phyloP scores from a whole-genome alignment of 441 rosid species.

The Jatropha multifida region DNA sequence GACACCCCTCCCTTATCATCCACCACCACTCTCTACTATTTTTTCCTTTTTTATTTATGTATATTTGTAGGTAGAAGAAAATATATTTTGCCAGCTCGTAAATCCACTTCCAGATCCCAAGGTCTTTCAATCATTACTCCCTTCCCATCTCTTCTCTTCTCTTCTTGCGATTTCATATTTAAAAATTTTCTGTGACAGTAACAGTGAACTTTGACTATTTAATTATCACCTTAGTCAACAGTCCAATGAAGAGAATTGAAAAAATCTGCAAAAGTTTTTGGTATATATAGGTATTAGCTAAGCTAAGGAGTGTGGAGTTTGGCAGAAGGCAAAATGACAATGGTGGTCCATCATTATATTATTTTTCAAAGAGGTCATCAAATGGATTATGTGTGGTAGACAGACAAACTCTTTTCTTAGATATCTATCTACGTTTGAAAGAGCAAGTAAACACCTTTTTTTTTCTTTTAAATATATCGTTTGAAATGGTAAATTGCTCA shows the following conservation, averaged over 20 bases:
- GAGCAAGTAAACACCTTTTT: conserved; percentile 19
- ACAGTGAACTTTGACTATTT: conserved; percentile 27
- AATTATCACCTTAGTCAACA: conserved; percentile 20
- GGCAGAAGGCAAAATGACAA: conserved; percentile 12
- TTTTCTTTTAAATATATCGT: too few species aligned
- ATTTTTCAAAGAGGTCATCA: conserved; percentile 34
- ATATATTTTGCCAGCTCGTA: conserved; percentile 30
- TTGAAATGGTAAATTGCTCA: conserved; percentile 3
- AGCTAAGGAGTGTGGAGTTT: background rate
- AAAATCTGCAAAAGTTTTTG: conserved; percentile 33
- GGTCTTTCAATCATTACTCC: conserved; percentile 27
- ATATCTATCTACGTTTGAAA: conserved; percentile 37
- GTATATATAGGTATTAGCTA: background rate
- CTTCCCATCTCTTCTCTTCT: background rate
- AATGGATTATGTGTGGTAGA: conserved; percentile 40
- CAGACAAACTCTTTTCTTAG: conserved; percentile 39
- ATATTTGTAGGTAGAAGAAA: background rate
- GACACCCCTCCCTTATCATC: background rate
- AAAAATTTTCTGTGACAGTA: conserved; percentile 12
- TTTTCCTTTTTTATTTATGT: background rate
- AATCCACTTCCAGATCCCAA: conserved; percentile 36
- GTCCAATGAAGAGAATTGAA: conserved; percentile 23
- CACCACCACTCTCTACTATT: background rate
- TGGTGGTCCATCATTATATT: conserved; percentile 45
- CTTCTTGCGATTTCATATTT: background rate